Evolutionary conservation across 202 grass and related monocot species (phyloP).

Genomic region (Miscanthus sacchariflorus): DNA sequence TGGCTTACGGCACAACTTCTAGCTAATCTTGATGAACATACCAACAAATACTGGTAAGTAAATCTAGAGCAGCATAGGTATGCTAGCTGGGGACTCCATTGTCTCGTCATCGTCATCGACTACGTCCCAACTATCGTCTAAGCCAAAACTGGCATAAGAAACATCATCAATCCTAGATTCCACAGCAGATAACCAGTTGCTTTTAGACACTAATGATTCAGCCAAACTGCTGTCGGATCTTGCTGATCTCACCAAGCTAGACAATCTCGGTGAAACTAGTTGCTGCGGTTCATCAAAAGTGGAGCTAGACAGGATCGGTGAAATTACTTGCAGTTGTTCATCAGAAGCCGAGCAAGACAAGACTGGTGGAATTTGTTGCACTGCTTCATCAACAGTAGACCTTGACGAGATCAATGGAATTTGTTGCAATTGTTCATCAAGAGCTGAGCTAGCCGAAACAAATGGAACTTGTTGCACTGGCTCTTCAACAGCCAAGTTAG

Average conservation of each 20-base stretch:
- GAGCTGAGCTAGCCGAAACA: background rate
- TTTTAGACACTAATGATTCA: background rate
- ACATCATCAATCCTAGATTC: background rate
- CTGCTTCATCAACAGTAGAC: constrained; percentile 18
- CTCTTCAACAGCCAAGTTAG: constrained; percentile 8
- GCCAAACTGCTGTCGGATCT: background rate
- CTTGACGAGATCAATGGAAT: constrained; percentile 18
- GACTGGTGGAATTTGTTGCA: constrained; percentile 18
- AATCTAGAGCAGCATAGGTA: background rate
- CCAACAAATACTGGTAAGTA: background rate
- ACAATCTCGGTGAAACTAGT: constrained; percentile 9
- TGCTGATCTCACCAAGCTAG: constrained; percentile 15
- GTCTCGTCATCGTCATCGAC: background rate
- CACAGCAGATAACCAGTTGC: constrained; percentile 18
- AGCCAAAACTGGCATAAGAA: constrained; percentile 5
- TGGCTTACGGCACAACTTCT: background rate
- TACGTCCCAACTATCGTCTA: constrained; percentile 48
- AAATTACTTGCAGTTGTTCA: background rate
- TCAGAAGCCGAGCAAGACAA: constrained; percentile 36
- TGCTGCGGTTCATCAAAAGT: background rate
- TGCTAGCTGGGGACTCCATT: background rate
- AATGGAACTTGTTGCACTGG: background rate
- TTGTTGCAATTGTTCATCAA: background rate
- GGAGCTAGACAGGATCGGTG: constrained; percentile 34
- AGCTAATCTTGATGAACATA: background rate